phyloP scores from a whole-genome alignment of 495 filamentous ascomycete species.

The Daldinia caldariorum region DNA sequence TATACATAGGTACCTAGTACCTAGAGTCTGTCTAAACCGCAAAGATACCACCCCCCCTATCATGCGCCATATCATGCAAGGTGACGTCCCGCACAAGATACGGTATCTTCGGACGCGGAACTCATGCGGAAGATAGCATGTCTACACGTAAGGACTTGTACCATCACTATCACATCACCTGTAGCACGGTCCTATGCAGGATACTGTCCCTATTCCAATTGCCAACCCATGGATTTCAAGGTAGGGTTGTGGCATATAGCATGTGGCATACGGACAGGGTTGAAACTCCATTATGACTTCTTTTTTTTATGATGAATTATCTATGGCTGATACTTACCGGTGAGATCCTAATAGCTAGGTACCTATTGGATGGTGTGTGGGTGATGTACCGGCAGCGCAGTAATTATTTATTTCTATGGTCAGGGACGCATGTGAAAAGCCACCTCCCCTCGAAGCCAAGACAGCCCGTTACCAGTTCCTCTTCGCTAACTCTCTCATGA shows the following conservation, averaged over 20 bases:
- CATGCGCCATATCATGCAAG: constrained; percentile 24
- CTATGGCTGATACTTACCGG: not conserved
- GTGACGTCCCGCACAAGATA: constrained; percentile 26
- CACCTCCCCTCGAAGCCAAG: constrained; percentile 18
- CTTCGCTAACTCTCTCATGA: constrained; percentile 34
- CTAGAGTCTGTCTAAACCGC: not conserved
- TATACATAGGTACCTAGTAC: too few relatives aligned
- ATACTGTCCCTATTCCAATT: constrained; percentile 10
- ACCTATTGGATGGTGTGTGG: too few relatives aligned
- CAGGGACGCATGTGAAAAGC: constrained; percentile 32
- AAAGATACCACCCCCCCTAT: constrained; percentile 17
- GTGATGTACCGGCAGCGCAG: not conserved
- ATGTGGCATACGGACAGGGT: not conserved
- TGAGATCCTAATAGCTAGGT: constrained; percentile 23
- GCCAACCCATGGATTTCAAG: constrained; percentile 5
- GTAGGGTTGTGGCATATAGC: constrained; percentile 6
- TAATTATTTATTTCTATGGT: not conserved
- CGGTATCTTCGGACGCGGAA: not conserved
- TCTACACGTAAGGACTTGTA: constrained; percentile 5
- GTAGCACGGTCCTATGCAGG: constrained; percentile 11
- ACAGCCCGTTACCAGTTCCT: constrained; percentile 4
- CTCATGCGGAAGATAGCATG: constrained; percentile 11
- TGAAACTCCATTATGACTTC: too few relatives aligned
- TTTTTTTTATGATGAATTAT: too few relatives aligned
- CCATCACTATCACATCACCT: constrained; percentile 26